These are phyloP conservation scores for Endothia cerciana DNA, from an alignment of 2,329 filamentous ascomycete species.

Conservation along the genomic window DNA sequence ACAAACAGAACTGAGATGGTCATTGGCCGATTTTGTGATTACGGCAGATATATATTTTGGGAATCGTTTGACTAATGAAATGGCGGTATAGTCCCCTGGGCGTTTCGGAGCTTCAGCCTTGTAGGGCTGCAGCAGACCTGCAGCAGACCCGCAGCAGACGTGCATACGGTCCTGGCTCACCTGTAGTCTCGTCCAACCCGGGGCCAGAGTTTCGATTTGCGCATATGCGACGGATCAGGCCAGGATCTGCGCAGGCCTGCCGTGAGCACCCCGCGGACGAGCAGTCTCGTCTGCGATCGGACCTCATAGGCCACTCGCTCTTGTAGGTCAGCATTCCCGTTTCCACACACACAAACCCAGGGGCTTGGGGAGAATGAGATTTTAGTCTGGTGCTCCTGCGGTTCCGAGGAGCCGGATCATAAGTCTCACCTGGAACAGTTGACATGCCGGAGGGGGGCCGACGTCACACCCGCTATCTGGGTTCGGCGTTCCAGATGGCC, in stretches of 20 bases:
- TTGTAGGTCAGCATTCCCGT: conserved; percentile 7
- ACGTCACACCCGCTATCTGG: background rate
- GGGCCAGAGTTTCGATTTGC: background rate
- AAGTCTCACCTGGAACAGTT: background rate
- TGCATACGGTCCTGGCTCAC: conserved; percentile 10
- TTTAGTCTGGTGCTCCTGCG: conserved; percentile 14
- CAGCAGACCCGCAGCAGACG: conserved; percentile 13
- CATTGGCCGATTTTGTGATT: conserved; percentile 16
- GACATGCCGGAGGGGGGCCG: background rate
- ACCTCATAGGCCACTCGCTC: background rate
- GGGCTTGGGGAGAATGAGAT: conserved; percentile 7
- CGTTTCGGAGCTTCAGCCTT: conserved; percentile 12
- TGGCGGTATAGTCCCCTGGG: conserved; percentile 22
- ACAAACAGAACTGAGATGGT: background rate
- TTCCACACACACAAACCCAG: conserved; percentile 1
- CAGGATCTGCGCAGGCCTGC: conserved; percentile 6
- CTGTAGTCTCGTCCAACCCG: background rate
- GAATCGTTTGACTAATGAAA: conserved; percentile 26
- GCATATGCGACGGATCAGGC: background rate
- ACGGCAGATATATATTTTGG: conserved; percentile 25
- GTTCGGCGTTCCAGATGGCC: background rate
- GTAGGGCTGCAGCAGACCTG: conserved; percentile 28
- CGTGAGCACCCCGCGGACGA: conserved; percentile 1
- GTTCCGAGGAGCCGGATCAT: background rate
- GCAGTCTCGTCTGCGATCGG: conserved; percentile 6